Base-by-base conservation (phyloP, 352 stramenopile genomes). In the Pythium brassicae region DNA sequence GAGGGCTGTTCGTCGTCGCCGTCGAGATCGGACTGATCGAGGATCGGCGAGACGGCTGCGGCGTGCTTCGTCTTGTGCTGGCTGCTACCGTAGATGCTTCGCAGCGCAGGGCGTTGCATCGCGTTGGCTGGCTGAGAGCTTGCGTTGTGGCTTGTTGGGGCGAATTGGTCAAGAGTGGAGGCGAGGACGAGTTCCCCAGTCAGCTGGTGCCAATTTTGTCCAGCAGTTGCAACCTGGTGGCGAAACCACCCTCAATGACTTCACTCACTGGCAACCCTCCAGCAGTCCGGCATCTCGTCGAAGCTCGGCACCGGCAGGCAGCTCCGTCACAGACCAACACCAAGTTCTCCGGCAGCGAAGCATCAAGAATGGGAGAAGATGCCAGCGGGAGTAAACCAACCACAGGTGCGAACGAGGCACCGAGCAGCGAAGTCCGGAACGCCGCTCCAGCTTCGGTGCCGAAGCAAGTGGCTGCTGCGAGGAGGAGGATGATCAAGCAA, bases 401-500 rank as follows among this genome's bases (percentile, higher is more conserved):
- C 25, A 25, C 4, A 15, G 53, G n/a, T 3, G 22, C 25, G 4
- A n/a, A n/a, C 0, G 23, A 8, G 7, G 6, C 48, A 11, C 22
- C 29, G 26, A 48, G 4, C 35, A 50, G 45, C 15, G 11, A 26
- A 11, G 11, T 34, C 32, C 14, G 32, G 6, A 44, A 19, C 12
- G 23, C 34, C 14, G 20, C n/a, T 23, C 25, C 51, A 9, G 51
- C 42, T 11, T 23, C 17, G 26, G 54, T 52, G 11, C 50, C 37
- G 49, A 81, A 79, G 51, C 78, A 83, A 53, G 55, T 60, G 27
- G 48, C 57, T 17, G 59, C 63, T 53, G 50, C 72, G 23, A 73
- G 66, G 63, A 91, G 86, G 37, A 86, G 77, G 53, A 74, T 83
- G 40, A 40, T 62, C 54, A 87, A 86, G 57, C 70, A 72, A 32